These are phyloP conservation scores for Hypoxylon fragiforme DNA, from an alignment of 495 filamentous ascomycete species.

Conservation along the genomic window DNA sequence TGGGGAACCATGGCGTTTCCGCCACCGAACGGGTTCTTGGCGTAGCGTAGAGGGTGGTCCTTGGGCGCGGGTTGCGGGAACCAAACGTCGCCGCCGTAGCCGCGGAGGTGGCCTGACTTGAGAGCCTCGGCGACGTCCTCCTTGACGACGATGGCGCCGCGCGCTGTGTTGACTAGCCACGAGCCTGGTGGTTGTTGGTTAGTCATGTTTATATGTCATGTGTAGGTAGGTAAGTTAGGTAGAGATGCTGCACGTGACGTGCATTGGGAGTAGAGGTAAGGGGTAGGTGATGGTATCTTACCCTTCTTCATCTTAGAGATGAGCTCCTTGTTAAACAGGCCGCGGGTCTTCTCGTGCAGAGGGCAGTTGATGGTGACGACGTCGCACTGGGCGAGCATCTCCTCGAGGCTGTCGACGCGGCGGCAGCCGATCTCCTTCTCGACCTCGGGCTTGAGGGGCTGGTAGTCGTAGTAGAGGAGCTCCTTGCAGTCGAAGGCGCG, in stretches of 20 bases:
- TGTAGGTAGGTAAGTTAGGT: not conserved
- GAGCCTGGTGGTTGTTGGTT: conserved; percentile 56
- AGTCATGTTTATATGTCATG: not conserved
- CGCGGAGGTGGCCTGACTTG: conserved; percentile 89
- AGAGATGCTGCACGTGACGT: too few species aligned
- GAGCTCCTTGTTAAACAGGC: conserved; percentile 99
- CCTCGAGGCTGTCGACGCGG: conserved; percentile 84
- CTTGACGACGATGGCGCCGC: conserved; percentile 98
- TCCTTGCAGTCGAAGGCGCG: conserved; percentile 99
- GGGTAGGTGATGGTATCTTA: conserved; percentile 42
- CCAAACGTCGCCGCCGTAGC: conserved; percentile 93
- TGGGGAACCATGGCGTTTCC: conserved; percentile 98
- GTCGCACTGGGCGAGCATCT: conserved; percentile 94
- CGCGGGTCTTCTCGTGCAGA: conserved; percentile 94
- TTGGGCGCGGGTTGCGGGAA: conserved; percentile 86
- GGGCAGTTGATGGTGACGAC: conserved; percentile 99
- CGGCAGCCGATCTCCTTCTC: conserved; percentile 97
- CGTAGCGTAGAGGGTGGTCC: conserved; percentile 92
- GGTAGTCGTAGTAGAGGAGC: conserved; percentile 99
- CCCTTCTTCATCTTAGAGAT: conserved; percentile 99
- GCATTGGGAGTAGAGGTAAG: not conserved
- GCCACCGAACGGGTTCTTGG: conserved; percentile 91
- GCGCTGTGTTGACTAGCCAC: conserved; percentile 98
- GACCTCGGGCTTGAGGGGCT: conserved; percentile 80
- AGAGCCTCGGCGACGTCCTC: conserved; percentile 96